Conservation (phyloP, 2,329 filamentous ascomycete genomes). For the Hortaea werneckii region DNA sequence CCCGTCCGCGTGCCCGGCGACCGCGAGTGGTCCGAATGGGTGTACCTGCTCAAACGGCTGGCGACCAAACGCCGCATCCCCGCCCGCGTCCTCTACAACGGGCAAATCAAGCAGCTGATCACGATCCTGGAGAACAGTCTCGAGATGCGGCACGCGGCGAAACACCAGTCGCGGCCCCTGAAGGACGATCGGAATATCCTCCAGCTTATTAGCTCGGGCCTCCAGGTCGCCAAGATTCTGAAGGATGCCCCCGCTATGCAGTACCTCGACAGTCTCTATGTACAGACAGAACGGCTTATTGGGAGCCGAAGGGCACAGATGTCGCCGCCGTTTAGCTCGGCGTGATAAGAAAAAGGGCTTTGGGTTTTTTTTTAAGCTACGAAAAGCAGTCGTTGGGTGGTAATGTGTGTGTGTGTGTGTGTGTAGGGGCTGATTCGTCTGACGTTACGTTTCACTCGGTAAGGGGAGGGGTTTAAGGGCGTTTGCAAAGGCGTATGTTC, state of each 20-base stretch:
- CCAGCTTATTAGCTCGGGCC: conserved; percentile 76
- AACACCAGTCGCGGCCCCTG: conserved; percentile 70
- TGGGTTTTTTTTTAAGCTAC: background rate
- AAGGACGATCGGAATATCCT: conserved; percentile 85
- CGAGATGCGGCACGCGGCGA: conserved; percentile 77
- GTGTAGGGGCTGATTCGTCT: too few relatives aligned
- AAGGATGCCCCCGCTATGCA: conserved; percentile 79
- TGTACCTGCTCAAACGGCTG: conserved; percentile 73
- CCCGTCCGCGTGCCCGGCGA: conserved; percentile 64
- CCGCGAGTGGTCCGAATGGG: conserved; percentile 87
- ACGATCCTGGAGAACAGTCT: conserved; percentile 81
- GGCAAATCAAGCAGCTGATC: conserved; percentile 84
- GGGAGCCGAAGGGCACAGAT: conserved; percentile 32
- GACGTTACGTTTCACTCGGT: too few relatives aligned
- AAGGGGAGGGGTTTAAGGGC: too few relatives aligned
- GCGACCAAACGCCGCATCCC: conserved; percentile 81
- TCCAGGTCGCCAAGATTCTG: conserved; percentile 78
- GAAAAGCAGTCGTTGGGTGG: too few relatives aligned
- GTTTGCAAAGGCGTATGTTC: too few relatives aligned
- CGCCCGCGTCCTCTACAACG: conserved; percentile 69
- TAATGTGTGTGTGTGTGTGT: too few relatives aligned
- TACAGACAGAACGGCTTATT: conserved; percentile 70
- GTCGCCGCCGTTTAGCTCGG: background rate
- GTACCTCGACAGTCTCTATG: conserved; percentile 70
- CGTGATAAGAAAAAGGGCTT: too few relatives aligned